Percentiles rank a stretch among this genome's conserved stretches.
Conservation (phyloP, 331 rosid species). For the Arachis monticola region DNA sequence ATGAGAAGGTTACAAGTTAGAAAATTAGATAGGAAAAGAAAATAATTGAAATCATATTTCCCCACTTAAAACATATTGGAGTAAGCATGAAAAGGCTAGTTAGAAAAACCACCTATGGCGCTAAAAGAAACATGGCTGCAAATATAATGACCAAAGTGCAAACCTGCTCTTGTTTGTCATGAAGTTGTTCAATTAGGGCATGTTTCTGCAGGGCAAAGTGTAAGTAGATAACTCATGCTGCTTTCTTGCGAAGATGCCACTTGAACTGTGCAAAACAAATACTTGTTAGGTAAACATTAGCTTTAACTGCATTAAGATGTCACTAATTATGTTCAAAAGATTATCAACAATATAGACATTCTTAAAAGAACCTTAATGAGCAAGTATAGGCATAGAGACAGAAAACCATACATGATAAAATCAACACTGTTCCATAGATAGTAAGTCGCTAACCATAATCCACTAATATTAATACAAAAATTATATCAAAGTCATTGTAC, state of each 20-base stretch:
- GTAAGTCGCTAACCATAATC: no score
- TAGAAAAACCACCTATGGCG: constrained; percentile 3
- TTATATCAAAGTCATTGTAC: no score
- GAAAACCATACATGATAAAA: not conserved
- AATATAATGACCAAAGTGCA: constrained; percentile 56
- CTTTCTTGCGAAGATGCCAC: constrained; percentile 84
- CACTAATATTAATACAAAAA: no score
- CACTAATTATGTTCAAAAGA: constrained; percentile 13
- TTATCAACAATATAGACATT: not conserved
- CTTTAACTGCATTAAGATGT: constrained; percentile 11
- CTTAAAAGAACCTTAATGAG: not conserved
- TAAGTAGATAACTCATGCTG: constrained; percentile 84
- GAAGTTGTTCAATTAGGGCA: constrained; percentile 73
- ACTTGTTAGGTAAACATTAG: constrained; percentile 21
- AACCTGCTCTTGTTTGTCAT: constrained; percentile 95
- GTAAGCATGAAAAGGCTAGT: constrained; percentile 26
- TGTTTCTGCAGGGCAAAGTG: constrained; percentile 92
- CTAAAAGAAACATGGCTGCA: not conserved
- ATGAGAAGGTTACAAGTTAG: constrained; percentile 22
- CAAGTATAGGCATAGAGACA: not conserved
- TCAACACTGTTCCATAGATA: not conserved
- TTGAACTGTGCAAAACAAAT: constrained; percentile 63
- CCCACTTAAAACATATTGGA: constrained; percentile 15
- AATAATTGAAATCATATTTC: constrained; percentile 26
- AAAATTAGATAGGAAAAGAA: constrained; percentile 34